These are phyloP conservation scores for Cryptococcus maquisensis DNA, from an alignment of 1,284 basidiomycete species.

Conservation along the genomic window DNA sequence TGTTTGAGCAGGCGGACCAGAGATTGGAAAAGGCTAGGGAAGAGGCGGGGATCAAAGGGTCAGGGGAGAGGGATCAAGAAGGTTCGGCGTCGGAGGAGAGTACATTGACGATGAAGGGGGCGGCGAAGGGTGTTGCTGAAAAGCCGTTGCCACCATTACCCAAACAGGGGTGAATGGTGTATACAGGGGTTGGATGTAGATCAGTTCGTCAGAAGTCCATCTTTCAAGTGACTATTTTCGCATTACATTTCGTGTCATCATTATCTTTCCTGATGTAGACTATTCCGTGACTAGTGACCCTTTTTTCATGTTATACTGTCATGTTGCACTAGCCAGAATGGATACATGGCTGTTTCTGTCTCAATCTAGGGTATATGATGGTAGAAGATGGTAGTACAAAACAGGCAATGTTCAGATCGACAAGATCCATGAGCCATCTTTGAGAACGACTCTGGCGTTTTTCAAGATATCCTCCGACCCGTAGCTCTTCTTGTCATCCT, in stretches of 20 bases:
- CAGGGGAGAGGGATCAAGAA: background rate
- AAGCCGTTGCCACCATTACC: conserved; percentile 22
- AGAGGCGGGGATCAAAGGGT: background rate
- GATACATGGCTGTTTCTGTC: conserved; percentile 19
- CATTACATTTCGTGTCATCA: background rate
- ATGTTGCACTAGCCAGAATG: conserved; percentile 24
- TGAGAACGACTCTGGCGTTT: conserved; percentile 25
- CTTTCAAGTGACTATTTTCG: too few relatives aligned
- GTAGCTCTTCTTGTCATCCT: conserved; percentile 29
- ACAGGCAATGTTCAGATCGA: conserved; percentile 12
- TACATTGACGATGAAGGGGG: background rate
- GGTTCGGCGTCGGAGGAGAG: background rate
- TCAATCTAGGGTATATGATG: too few relatives aligned
- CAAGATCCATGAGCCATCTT: conserved; percentile 34
- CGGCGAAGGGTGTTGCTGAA: background rate
- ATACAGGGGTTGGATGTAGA: too few relatives aligned
- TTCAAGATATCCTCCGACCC: conserved; percentile 28
- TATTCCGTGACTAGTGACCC: background rate
- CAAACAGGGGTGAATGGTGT: background rate
- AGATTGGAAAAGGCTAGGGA: background rate
- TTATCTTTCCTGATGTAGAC: background rate
- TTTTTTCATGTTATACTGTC: background rate
- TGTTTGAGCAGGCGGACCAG: background rate
- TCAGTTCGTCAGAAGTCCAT: too few relatives aligned
- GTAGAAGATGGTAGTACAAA: background rate